Base-by-base conservation (phyloP, 345 rosid species). In the Salix arbutifolia region DNA sequence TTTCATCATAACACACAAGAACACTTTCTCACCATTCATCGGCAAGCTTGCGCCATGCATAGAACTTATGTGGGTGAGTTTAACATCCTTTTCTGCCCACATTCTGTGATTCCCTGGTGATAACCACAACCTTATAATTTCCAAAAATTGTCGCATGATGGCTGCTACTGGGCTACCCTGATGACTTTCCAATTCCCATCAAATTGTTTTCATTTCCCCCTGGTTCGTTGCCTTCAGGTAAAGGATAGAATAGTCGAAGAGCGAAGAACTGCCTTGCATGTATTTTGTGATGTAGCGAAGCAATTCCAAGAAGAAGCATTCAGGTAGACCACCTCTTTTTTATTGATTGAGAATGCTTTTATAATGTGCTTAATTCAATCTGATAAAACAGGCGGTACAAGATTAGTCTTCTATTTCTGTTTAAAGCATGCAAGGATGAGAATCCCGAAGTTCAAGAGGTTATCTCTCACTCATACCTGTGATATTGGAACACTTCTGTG, bases 51-150 rank as follows among this genome's bases (percentile, higher is more conserved):
- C 46, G 5, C 35, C 65, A 12, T 61, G 10, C 67, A 77, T 70
- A 64, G 60, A 6, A 8, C 42, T 18, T 62, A 64, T 77, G 48
- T 77, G 79, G 79, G 79, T 70, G 52, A 62, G 79, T 60, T 70
- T 9, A 9, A 5, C 46, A 19, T 21, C 25, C 65, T 16, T 58
- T 71, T 71, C 23, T 21, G 3, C 61, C 28, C 25, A n/a, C 8
- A 26, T 70, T 44, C 14, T 46, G 42, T 58, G 64, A n/a, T 58
- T 25, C 64, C 4, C 38, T 42, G 46, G 46, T 42, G 13, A 42
- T 42, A 12, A 42, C 46, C 46, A 42, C 13, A 42, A 42, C 46
- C 46, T 42, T 42, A 42, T 42, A 42, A 42, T 42, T 42, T 42
- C 46, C 46, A 42, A 42, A 42, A 11, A 42, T 11, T 42, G 42